Conservation (phyloP, 225 moss, liverwort and hornwort genomes). For the Asterella californica region DNA sequence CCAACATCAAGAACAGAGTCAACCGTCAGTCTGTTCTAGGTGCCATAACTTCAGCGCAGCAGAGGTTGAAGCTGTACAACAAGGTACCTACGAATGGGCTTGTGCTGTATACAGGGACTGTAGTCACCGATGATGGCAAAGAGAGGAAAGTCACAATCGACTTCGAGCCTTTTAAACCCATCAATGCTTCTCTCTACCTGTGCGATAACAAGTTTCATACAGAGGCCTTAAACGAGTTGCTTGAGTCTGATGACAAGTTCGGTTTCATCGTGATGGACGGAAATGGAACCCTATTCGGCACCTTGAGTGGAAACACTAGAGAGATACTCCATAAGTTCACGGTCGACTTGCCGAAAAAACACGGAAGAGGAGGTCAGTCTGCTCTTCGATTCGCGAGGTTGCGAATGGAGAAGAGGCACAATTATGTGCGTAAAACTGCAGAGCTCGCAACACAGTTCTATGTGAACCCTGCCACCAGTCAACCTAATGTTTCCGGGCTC, state of each 20-base stretch:
- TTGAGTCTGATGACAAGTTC: constrained; percentile 67
- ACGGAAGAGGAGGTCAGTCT: constrained; percentile 28
- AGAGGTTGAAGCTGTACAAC: constrained; percentile 65
- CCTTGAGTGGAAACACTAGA: constrained; percentile 27
- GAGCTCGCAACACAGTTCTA: constrained; percentile 24
- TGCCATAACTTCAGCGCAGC: constrained; percentile 71
- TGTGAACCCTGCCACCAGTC: constrained; percentile 14
- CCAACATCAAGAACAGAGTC: constrained; percentile 69
- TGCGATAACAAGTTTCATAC: constrained; percentile 79
- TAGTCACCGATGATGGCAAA: constrained; percentile 72
- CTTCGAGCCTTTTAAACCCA: constrained; percentile 71
- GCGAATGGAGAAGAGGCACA: constrained; percentile 32
- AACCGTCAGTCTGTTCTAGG: constrained; percentile 71
- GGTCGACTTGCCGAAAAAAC: constrained; percentile 30
- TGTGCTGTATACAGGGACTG: constrained; percentile 66
- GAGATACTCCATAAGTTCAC: constrained; percentile 28
- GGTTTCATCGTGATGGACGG: constrained; percentile 35
- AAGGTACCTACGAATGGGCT: constrained; percentile 66
- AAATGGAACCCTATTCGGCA: constrained; percentile 28
- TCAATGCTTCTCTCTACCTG: constrained; percentile 63
- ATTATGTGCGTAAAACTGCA: constrained; percentile 26
- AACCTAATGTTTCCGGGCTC: constrained; percentile 25
- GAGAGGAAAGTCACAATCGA: constrained; percentile 72
- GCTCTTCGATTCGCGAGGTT: constrained; percentile 30
- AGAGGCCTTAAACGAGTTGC: constrained; percentile 62